A percentile compares a stretch with the other conserved stretches of the same genome.
Evolutionary conservation across 2,329 filamentous ascomycete species (phyloP).

Genomic region (Penicillium sp.): DNA sequence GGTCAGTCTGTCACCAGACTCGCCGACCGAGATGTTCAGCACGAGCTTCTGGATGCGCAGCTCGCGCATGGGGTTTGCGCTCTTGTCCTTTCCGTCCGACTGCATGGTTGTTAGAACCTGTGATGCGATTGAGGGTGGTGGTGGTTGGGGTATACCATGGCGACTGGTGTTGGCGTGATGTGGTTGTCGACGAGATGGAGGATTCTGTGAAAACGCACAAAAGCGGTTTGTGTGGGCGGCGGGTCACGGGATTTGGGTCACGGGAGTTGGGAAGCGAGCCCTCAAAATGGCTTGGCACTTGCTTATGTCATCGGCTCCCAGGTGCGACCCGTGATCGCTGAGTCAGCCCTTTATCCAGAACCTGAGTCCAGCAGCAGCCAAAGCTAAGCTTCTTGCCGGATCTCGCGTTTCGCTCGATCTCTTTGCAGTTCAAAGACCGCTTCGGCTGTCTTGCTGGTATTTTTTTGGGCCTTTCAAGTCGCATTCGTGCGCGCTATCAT

Average conservation of each 20-base stretch:
- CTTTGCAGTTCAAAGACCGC: slow-evolving; percentile 15
- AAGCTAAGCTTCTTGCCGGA: slow-evolving; percentile 22
- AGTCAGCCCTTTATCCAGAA: slow-evolving; percentile 18
- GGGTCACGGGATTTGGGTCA: slow-evolving; percentile 22
- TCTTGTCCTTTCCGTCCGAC: slow-evolving; percentile 73
- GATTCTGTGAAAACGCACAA: slow-evolving; percentile 34
- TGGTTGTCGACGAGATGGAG: slow-evolving; percentile 39
- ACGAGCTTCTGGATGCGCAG: slow-evolving; percentile 99
- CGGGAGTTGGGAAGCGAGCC: slow-evolving; percentile 34
- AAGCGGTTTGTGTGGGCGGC: slow-evolving; percentile 36
- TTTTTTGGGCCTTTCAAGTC: slow-evolving; percentile 39
- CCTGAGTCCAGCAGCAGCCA: slow-evolving; percentile 10
- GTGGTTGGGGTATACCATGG: slow-evolving; percentile 46
- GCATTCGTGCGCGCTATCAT: slow-evolving; percentile 45
- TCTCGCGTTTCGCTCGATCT: slow-evolving; percentile 19
- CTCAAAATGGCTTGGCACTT: slow-evolving; percentile 19
- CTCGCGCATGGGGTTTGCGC: slow-evolving; percentile 98
- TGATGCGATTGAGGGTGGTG: slow-evolving; percentile 8
- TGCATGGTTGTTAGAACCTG: slow-evolving; percentile 40
- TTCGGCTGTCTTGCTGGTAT: slow-evolving; percentile 29
- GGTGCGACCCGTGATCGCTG: neutral
- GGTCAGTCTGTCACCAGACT: slow-evolving; percentile 99
- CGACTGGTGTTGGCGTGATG: slow-evolving; percentile 43
- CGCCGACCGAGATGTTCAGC: slow-evolving; percentile 98
- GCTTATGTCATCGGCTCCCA: neutral